Percentiles rank a stretch among this genome's conserved stretches.
Evolutionary conservation across 192 early-diverging fungal genomes (phyloP).

Genomic region (Radiomyces spectabilis): DNA sequence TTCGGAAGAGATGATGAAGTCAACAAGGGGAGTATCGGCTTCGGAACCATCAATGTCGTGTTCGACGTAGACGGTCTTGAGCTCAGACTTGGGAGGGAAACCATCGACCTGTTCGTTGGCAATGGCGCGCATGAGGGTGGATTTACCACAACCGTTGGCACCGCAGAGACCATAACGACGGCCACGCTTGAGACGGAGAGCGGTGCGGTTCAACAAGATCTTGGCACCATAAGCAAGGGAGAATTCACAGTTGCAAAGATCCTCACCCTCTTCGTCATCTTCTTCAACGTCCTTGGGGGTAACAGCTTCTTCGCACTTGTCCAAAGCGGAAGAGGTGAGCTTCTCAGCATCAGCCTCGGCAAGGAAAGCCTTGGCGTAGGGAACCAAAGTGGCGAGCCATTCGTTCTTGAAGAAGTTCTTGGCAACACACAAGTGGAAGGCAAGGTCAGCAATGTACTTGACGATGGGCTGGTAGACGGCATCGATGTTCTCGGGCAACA

Average conservation of each 20-base stretch:
- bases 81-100: slow-evolving; percentile 67
- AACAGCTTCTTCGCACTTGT: slow-evolving; percentile 38
- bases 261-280: slow-evolving; percentile 49
- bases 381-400: slow-evolving; percentile 55
- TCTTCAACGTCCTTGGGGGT: slow-evolving; percentile 25
- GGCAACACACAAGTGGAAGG: slow-evolving; percentile 50
- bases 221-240: slow-evolving; percentile 78
- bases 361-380: slow-evolving; percentile 49
- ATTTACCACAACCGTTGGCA: slow-evolving; percentile 81
- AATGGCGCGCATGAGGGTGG: slow-evolving; percentile 82
- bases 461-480: slow-evolving; percentile 36
- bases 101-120: slow-evolving; percentile 75
- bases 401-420: slow-evolving; percentile 58
- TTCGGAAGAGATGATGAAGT: slow-evolving; percentile 56
- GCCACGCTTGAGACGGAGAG: slow-evolving; percentile 60
- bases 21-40: slow-evolving; percentile 59
- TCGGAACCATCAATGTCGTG: slow-evolving; percentile 69
- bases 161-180: slow-evolving; percentile 78
- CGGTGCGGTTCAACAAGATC: slow-evolving; percentile 68
- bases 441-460: slow-evolving; percentile 52
- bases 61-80: slow-evolving; percentile 76
- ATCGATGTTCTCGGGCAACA: slow-evolving; percentile 44
- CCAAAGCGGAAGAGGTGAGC: slow-evolving; percentile 37
- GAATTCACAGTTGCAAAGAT: slow-evolving; percentile 70
- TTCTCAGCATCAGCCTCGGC: slow-evolving; percentile 41